Base-by-base conservation (phyloP, 257 asterid genomes). In the Nicotiana obtusifolia region DNA sequence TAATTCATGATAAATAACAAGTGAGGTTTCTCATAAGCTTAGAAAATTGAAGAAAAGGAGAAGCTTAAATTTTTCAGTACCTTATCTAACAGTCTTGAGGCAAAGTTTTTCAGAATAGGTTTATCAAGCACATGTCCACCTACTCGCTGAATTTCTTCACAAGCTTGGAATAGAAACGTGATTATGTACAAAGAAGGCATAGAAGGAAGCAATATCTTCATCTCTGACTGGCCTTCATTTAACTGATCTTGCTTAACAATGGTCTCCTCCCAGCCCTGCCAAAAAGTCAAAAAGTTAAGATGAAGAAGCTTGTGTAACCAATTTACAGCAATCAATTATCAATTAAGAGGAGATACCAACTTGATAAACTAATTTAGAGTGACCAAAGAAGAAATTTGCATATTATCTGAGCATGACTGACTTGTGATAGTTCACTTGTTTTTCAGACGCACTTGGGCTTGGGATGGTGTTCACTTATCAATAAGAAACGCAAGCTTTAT, bases 221-320 rank as follows among this genome's bases (percentile, higher is more conserved):
- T 91, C 83, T 94, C 99, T 13, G 98, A 81, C 85, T 86, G 90
- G 86, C 86, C 90, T 85, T 91, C 97, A 81, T 82, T 82, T 24
- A 92, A 85, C 86, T 90, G 95, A 65, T 92, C 98, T 88, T 92
- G 95, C 94, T 90, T 93, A 76, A 96, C 92, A 26, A 93, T 87
- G 54, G 90, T 94, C 91, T 96, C 98, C 86, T 94, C 99, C 99
- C 99, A 96, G 60, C 98, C 99, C 99, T 94, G 92, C 69, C 77
- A 19, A 89, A 81, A 80, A 80, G 86, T 64, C 79, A 19, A 89
- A 81, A 80, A 80, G 85, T 64, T 76, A 84, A 19, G 57, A 62
- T 65, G 68, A 82, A 60, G 68, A 52, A 81, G 83, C 31, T 67
- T 10, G 49, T 41, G 82, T 71, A 85, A 81, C 64, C 76, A 35